phyloP scores from a whole-genome alignment of 371 early-diverging fungal species.

The Choanephora cucurbitarum region DNA sequence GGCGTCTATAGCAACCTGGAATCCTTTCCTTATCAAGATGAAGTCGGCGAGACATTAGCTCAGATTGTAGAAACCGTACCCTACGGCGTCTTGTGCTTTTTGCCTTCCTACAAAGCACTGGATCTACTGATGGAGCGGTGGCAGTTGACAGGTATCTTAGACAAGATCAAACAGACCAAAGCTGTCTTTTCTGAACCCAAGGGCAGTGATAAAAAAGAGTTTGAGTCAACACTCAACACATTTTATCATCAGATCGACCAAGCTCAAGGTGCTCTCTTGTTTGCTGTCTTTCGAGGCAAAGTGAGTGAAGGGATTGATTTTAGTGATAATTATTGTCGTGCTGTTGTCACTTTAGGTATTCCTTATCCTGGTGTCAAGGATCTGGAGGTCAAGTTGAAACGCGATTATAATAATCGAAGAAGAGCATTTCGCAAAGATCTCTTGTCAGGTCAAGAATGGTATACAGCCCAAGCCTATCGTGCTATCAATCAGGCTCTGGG shows the following conservation, averaged over 20 bases:
- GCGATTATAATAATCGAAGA: conserved; percentile 40
- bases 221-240: conserved; percentile 51
- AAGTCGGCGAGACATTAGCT: conserved; percentile 62
- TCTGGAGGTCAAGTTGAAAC: conserved; percentile 40
- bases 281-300: conserved; percentile 86
- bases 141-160: conserved; percentile 45
- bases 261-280: conserved; percentile 58
- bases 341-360: conserved; percentile 91
- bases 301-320: conserved; percentile 97
- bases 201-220: conserved; percentile 48
- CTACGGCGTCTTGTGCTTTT: conserved; percentile 65
- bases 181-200: conserved; percentile 49
- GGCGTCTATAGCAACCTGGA: conserved; percentile 59
- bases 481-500: conserved; percentile 97
- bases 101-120: conserved; percentile 61
- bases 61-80: conserved; percentile 52
- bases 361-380: conserved; percentile 76
- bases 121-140: conserved; percentile 57
- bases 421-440: conserved; percentile 7
- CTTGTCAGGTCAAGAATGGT: conserved; percentile 49
- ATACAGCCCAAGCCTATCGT: conserved; percentile 84
- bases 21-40: conserved; percentile 63
- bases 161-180: conserved; percentile 32
- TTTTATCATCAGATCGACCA: conserved; percentile 48
- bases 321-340: conserved; percentile 83